Conservation (phyloP, 345 rosid species). For the Populus euphratica region DNA sequence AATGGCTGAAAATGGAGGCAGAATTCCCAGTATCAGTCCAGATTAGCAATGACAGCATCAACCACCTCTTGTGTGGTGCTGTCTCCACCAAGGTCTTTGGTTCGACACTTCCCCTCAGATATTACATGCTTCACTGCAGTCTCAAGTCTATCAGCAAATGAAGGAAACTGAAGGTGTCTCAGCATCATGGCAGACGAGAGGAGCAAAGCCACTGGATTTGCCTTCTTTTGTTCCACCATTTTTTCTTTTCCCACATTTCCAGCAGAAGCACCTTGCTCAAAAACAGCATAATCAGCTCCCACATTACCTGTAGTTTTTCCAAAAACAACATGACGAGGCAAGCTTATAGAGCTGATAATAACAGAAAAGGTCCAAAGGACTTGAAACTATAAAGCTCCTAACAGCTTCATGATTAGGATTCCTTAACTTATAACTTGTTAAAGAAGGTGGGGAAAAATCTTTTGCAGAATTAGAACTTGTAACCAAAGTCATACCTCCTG, state of each 20-base stretch:
- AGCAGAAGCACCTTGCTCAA: slow-evolving; percentile 97
- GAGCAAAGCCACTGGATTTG: slow-evolving; percentile 89
- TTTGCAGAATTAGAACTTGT: background rate
- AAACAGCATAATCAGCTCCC: slow-evolving; percentile 87
- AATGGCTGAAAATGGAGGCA: background rate
- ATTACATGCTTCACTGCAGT: slow-evolving; percentile 76
- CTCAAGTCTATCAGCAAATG: slow-evolving; percentile 84
- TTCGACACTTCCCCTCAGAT: slow-evolving; percentile 55
- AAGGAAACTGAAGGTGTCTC: slow-evolving; percentile 90
- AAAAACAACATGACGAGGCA: background rate
- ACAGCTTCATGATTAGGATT: background rate
- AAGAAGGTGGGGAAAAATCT: background rate
- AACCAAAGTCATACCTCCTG: slow-evolving; percentile 60
- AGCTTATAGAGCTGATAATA: no score
- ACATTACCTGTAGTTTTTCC: slow-evolving; percentile 68
- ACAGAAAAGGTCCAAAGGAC: background rate
- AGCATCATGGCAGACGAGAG: slow-evolving; percentile 99
- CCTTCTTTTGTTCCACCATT: slow-evolving; percentile 57
- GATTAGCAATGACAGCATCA: slow-evolving; percentile 55
- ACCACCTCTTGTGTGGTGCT: slow-evolving; percentile 75
- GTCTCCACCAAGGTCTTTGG: slow-evolving; percentile 80
- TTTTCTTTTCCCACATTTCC: slow-evolving; percentile 86
- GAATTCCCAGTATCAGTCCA: background rate
- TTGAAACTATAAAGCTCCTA: background rate
- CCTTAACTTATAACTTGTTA: no score